Base-by-base conservation (phyloP, 805 yeast genomes). In the Sugiyamaella americana region DNA sequence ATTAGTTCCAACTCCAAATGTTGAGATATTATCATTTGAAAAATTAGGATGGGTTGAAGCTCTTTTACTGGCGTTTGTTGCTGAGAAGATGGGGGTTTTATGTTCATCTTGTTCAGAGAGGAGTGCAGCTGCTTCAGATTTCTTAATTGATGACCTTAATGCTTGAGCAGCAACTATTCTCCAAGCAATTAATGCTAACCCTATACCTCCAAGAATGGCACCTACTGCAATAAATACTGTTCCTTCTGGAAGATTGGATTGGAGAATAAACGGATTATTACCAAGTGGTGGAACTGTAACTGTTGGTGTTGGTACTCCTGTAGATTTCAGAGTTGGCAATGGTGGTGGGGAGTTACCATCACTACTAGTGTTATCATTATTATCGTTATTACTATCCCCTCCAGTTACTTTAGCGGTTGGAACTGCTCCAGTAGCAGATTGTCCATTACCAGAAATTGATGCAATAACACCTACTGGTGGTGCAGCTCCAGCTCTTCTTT, bases 211-310 rank as follows among this genome's bases (percentile, higher is more conserved):
- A 3, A 81, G 78, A 34, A 81, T 70, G 8, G 82, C 70, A 1
- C 94, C 95, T 37, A 86, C 83, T 0, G 85, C 83, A 43, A 87
- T 87, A 65, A 86, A 87, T 2, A 87, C 88, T 1, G 93, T 83
- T 1, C 95, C 95, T 40, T 76, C 72, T 1, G 88, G 86, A 40
- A 72, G 69, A 18, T 59, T 59, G 4, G 79, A 64, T 40, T 68
- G 63, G 54, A 74, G 64, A 17, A 87, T 70, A 57, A 74, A 80
- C 8, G 95, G 95, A 62, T 87, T 87, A 42, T 72, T 66, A 16
- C 55, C 56, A 36, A 76, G 71, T 1, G 81, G 67, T 0, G 95
- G 95, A 10, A 80, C 76, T 1, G 72, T 63, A 13, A 78, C 66
- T 1, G 73, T 53, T 1, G 82, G 81, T 5, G 77, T 69, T 18